These are phyloP conservation scores for Onygena corvina DNA, from an alignment of 2,329 filamentous ascomycete species.

Conservation along the genomic window DNA sequence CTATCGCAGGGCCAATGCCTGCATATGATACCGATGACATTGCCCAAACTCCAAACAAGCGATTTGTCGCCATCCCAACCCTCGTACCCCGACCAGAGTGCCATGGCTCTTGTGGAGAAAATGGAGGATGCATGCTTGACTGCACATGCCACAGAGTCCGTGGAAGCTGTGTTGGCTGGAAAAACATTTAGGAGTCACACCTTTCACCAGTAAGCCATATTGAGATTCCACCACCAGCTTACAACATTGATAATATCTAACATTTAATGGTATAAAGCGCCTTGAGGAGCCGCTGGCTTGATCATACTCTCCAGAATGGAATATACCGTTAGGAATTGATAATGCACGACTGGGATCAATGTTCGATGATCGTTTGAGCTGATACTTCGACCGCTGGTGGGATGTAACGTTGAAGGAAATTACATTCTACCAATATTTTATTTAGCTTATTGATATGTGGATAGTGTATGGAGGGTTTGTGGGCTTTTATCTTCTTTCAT, in stretches of 20 bases:
- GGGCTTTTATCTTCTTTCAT: too few relatives aligned
- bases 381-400: too few relatives aligned
- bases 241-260: background rate
- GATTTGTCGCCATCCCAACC: background rate
- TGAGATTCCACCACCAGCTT: background rate
- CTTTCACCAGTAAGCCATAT: background rate
- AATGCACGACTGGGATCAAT: too few relatives aligned
- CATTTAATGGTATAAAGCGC: too few relatives aligned
- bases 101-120: background rate
- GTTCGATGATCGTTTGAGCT: too few relatives aligned
- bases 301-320: too few relatives aligned
- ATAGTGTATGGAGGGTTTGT: background rate
- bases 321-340: too few relatives aligned
- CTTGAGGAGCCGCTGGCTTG: too few relatives aligned
- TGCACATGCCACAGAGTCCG: background rate
- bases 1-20: background rate
- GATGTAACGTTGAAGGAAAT: background rate
- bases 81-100: background rate
- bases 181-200: background rate
- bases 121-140: background rate
- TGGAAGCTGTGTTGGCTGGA: constrained; percentile 6
- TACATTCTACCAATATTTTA: background rate
- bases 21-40: background rate
- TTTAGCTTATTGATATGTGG: background rate
- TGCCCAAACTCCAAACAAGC: background rate